Evolutionary conservation across 331 rosid species (phyloP).

Genomic region (Acacia pycnantha): DNA sequence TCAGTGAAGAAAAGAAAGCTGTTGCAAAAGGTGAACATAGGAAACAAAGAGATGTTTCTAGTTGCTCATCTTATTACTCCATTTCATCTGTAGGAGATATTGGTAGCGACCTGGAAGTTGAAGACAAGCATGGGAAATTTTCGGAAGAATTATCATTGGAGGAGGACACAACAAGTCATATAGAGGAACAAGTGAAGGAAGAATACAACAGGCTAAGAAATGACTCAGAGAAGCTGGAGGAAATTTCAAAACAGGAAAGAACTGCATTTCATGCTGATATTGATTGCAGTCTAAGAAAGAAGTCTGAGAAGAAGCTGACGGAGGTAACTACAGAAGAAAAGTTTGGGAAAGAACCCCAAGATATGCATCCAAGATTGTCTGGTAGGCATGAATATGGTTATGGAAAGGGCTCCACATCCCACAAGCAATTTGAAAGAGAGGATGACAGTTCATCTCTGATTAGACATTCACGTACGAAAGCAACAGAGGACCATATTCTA

Average conservation of each 20-base stretch:
- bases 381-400: slow-evolving; percentile 40
- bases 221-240: slow-evolving; percentile 27
- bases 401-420: slow-evolving; percentile 45
- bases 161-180: slow-evolving; percentile 34
- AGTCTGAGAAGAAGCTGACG: slow-evolving; percentile 62
- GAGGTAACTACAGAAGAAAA: slow-evolving; percentile 42
- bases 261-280: slow-evolving; percentile 35
- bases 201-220: slow-evolving; percentile 37
- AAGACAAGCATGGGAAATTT: slow-evolving; percentile 43
- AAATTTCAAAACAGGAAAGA: slow-evolving; percentile 36
- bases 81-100: slow-evolving; percentile 61
- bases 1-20: slow-evolving; percentile 37
- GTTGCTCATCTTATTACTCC: slow-evolving; percentile 86
- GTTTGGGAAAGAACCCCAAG: slow-evolving; percentile 41
- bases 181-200: slow-evolving; percentile 38
- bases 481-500: slow-evolving; percentile 42
- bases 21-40: slow-evolving; percentile 39
- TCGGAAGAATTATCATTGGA: slow-evolving; percentile 50
- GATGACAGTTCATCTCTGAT: slow-evolving; percentile 43
- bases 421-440: slow-evolving; percentile 39
- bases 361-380: slow-evolving; percentile 34
- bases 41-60: slow-evolving; percentile 58
- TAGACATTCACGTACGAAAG: slow-evolving; percentile 35
- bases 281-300: slow-evolving; percentile 62
- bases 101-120: slow-evolving; percentile 59